Base-by-base conservation (phyloP, 768 basidiomycete genomes). In the Leccinum subgranulosum region DNA sequence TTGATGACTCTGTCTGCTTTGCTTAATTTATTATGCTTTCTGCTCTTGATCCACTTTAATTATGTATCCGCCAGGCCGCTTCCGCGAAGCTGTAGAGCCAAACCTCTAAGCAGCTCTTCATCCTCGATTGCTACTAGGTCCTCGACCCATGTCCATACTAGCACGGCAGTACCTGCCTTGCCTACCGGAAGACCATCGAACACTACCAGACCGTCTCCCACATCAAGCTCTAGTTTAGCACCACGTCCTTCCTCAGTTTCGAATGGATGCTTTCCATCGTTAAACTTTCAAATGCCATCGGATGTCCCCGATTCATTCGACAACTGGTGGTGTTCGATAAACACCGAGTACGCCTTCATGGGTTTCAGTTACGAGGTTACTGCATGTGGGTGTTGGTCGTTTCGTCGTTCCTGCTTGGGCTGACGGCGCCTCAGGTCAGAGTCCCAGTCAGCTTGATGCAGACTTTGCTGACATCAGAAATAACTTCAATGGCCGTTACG, bases 321-420 rank as follows among this genome's bases (percentile, higher is more conserved):
- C 10, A 74, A 76, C 52, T 86, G 85, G 85, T 86, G 88, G 89
- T 92, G 89, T 66, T 68, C 80, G 55, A 67, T 73, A 36, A 71
- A 73, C 54, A 82, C 80, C 0, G 89, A 92, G 67, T 90, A 88
- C 62, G 89, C 81, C 0, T 91, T 91, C 66, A 71, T 90, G 51
- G 89, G 88, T 0, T 86, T 91, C 71, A 86, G 86, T 67, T 91
- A 91, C 62, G 88, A 88, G 64, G 77, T 90, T 23, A 81, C 84
- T 43, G 77, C 74, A 11, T 89, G 87, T 86, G 62, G 50, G 82
- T 71, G 28, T 29, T 52, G 2, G 5, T 41, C 34, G 17, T 45
- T 10, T 47, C 15, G 17, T 21, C 19, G 21, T 28, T 51, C 19
- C 28, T 47, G 14, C 15, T 6, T 10, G 47, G 39, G 51, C 49